Evolutionary conservation across 163 green algal genomes (phyloP).

Genomic region (Coccomyxa subellipsoidea): DNA sequence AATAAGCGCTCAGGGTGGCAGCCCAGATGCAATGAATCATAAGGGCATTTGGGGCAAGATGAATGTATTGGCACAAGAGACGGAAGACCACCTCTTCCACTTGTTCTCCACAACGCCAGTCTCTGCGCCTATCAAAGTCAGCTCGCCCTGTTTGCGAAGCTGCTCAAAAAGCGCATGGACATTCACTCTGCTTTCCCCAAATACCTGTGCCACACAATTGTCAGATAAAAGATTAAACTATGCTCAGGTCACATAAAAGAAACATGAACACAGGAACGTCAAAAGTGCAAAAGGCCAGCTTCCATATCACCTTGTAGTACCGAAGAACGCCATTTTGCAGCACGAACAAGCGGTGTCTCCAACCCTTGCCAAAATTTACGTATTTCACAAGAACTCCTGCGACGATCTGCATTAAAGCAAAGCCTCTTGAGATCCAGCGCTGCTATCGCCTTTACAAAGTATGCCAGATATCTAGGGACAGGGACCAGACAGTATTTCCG

Average conservation of each 20-base stretch:
- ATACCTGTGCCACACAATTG: too few relatives aligned
- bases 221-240: too few relatives aligned
- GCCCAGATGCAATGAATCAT: background rate
- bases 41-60: background rate
- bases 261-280: too few relatives aligned
- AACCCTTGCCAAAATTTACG: conserved; percentile 69
- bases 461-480: conserved; percentile 4
- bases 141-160: conserved; percentile 43
- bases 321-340: conserved; percentile 59
- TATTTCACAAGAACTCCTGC: conserved; percentile 76
- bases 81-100: background rate
- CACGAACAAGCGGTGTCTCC: conserved; percentile 69
- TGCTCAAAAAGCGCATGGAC: conserved; percentile 41
- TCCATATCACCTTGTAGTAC: conserved; percentile 73
- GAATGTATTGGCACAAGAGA: background rate
- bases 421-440: background rate
- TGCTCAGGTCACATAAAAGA: too few relatives aligned
- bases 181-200: conserved; percentile 34
- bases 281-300: too few relatives aligned
- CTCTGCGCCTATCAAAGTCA: conserved; percentile 45
- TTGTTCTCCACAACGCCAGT: conserved; percentile 24
- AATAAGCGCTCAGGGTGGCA: background rate
- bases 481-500: background rate
- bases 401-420: conserved; percentile 46
- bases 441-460: background rate